Evolutionary conservation across 2,329 filamentous ascomycete genomes (phyloP), one percentile per base, ranked within the genome.

Genomic region (Fusarium musae): DNA sequence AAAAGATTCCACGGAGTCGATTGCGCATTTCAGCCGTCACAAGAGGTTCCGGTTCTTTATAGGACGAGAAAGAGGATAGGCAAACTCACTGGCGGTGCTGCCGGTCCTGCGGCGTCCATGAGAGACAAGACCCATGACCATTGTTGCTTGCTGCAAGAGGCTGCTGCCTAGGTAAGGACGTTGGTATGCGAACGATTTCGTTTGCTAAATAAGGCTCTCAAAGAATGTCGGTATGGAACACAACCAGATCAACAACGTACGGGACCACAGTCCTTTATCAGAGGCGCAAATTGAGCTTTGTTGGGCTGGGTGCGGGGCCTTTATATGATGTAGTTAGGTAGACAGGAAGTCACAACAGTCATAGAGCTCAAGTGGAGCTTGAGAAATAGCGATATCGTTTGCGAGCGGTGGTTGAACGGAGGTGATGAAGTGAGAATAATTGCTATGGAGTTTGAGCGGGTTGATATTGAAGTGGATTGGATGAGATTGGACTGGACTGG

Each of bases 41-140:
- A 54, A 39, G 53, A 36, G 40, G 28, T 16, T 36, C 28, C 39
- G 26, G 15, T 62, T 68, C 53, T 49, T 52, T 44, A 62, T 36
- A 23, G 50, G 37, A 58, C 32, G 44, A 73, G 46, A 43, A 58
- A 70, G 42, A 68, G 47, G 50, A 59, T 39, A 64, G 34, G 62
- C 59, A 75, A 52, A 75, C 72, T 74, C 59, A 74, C 72, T 74
- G 44, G 78, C 74, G 61, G 78, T 77, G 67, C 76, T 78, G 74
- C 75, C 70, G 61, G 79, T 74, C 63, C 79, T 79, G 64, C 78
- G 79, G 59, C 79, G 80, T 40, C 78, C 77, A 62, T 75, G 74
- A 54, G 79, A 79, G 40, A 79, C 79, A 36, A 81, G 76, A 67
- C 78, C 77, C 78, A 81, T 77, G 68, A 80, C 79, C 79, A 81